Evolutionary conservation across 2,329 filamentous ascomycete species (phyloP), one percentile per base, ranked within the genome.

Genomic region (Colletotrichum sp.): DNA sequence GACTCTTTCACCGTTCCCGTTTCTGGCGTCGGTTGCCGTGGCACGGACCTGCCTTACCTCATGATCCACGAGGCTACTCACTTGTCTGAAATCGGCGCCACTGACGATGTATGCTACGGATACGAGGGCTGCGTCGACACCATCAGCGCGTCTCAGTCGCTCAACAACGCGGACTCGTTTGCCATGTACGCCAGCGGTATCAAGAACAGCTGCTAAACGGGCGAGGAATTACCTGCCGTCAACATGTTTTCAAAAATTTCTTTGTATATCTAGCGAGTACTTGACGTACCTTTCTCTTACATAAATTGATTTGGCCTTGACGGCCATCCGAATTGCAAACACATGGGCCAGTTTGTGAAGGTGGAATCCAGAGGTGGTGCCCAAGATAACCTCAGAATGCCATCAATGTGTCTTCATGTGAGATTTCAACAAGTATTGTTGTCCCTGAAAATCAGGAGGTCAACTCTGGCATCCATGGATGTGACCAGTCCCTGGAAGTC

Each of bases 11-110:
- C 81, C 16, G 85, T 93, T 8, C 85, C 89, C 0, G 84, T 85
- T 3, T 71, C 90, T 24, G 83, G 87, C 11, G 77, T 76, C 6
- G 81, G 79, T 2, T 94, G 92, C 84, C 90, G 93, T 78, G 87
- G 78, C 2, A 51, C 55, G 16, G 72, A 74, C 64, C 90, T 92
- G 83, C 90, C 89, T 5, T 92, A 88, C 16, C 93, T 92, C 16
- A 87, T 87, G 33, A 81, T 94, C 16, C 92, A 94, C 78, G 92
- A 94, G 85, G 85, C 87, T 77, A 93, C 92, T 7, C 92, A 94
- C 79, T 76, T 88, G 86, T 88, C n/a, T 82, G 87, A 79, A 86
- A 83, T 82, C 74, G 90, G 89, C 66, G 90, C 90, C 9, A 93
- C 91, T 12, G 58, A 66, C 9, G 72, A 74, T 27, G 76, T 76